phyloP scores from a whole-genome alignment of 441 rosid species.

The Gossypium lobatum region DNA sequence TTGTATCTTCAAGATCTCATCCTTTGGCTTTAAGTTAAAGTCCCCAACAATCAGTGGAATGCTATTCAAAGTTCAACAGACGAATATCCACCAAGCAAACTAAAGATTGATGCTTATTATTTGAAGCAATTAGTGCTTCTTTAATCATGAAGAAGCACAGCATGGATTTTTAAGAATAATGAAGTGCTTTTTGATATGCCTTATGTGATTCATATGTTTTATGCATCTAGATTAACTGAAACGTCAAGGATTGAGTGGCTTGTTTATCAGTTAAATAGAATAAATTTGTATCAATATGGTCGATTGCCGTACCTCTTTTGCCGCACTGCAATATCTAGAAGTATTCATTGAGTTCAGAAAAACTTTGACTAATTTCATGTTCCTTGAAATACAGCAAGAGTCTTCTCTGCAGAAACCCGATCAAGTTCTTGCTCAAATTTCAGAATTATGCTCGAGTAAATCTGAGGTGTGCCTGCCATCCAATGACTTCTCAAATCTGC shows the following conservation, averaged over 20 bases:
- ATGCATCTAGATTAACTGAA: not conserved
- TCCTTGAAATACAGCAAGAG: conserved; percentile 23
- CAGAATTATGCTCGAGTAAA: conserved; percentile 27
- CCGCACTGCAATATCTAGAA: not conserved
- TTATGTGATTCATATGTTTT: not conserved
- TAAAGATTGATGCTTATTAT: not conserved
- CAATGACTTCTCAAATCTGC: conserved; percentile 28
- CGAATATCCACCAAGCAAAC: not conserved
- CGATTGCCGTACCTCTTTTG: not conserved
- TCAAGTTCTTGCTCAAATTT: conserved; percentile 29
- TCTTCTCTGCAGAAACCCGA: conserved; percentile 26
- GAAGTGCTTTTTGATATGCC: not conserved
- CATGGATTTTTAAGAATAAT: not conserved
- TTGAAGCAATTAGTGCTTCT: not conserved
- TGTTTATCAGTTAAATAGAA: not conserved
- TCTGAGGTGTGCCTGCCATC: conserved; percentile 24
- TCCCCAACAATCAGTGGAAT: not conserved
- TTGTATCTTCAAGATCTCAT: not conserved
- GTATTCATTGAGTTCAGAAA: not conserved
- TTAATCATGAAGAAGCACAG: not conserved
- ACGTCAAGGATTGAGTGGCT: no score
- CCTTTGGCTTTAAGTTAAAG: not conserved
- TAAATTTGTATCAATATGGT: not conserved
- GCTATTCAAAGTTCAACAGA: not conserved
- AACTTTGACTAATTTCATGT: not conserved